Percentiles rank a stretch among this genome's conserved stretches.
Evolutionary conservation across 257 asterid species (phyloP).

Genomic region (Phtheirospermum japonicum): DNA sequence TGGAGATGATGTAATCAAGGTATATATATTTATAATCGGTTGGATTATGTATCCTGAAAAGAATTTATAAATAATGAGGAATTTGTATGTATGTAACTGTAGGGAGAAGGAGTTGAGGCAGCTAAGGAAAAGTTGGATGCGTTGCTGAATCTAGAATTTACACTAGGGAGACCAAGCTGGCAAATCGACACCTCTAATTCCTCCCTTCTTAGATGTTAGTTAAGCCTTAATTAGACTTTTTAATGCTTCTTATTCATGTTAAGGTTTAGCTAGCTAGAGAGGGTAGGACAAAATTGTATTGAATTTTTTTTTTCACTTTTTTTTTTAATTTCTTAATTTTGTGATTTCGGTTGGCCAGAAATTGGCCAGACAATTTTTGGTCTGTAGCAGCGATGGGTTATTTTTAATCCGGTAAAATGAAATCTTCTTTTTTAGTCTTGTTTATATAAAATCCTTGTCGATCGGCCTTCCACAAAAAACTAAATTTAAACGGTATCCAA

Average conservation of each 20-base stretch:
- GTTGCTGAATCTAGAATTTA: conserved; percentile 1
- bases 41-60: too few species aligned
- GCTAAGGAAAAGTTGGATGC: neutral
- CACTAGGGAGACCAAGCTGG: conserved; percentile 2
- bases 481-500: too few species aligned
- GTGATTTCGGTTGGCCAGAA: too few species aligned
- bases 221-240: neutral
- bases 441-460: too few species aligned
- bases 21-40: neutral
- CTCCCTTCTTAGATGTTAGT: neutral
- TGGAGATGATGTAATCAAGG: conserved; percentile 18
- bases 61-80: too few species aligned
- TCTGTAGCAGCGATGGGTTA: too few species aligned
- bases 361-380: too few species aligned
- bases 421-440: too few species aligned
- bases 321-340: too few species aligned
- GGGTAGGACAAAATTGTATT: neutral
- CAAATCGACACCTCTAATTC: neutral
- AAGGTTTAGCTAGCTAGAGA: neutral
- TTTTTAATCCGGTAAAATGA: too few species aligned
- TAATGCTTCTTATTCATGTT: neutral
- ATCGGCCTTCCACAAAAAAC: too few species aligned
- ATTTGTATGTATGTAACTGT: neutral
- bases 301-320: neutral
- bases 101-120: neutral